Evolutionary conservation across 1,284 basidiomycete genomes (phyloP).

Genomic region (Chondrostereum purpureum): DNA sequence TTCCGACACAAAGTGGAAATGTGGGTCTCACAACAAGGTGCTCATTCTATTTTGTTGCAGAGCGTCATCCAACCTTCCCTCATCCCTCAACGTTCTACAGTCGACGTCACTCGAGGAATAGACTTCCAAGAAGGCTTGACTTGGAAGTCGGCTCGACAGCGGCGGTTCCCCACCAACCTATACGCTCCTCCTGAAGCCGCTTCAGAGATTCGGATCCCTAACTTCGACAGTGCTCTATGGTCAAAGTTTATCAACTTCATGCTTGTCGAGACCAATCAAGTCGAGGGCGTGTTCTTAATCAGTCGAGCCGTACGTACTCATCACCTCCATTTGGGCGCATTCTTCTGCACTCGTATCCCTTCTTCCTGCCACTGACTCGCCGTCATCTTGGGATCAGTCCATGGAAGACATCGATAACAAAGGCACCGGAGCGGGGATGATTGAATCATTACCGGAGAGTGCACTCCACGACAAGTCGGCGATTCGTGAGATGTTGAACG

Average conservation of each 20-base stretch:
- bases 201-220: neutral
- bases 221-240: neutral
- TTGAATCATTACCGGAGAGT: neutral
- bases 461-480: neutral
- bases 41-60: neutral
- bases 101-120: neutral
- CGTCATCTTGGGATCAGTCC: slow-evolving; percentile 1
- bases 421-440: neutral
- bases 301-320: neutral
- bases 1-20: neutral
- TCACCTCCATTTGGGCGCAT: too few relatives aligned
- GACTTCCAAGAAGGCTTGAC: neutral
- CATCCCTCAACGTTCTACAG: neutral
- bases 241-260: neutral
- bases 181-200: neutral
- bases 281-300: neutral
- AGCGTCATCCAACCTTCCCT: neutral
- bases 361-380: neutral
- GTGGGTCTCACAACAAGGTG: neutral
- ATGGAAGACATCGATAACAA: neutral
- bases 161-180: neutral
- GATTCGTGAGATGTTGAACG: neutral
- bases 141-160: neutral
- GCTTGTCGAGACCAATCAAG: slow-evolving; percentile 3
- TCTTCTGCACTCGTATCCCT: neutral